A percentile compares a stretch with the other conserved stretches of the same genome.
Evolutionary conservation across 164 flowering plant species (phyloP).

Genomic region (Aristolochia contorta): DNA sequence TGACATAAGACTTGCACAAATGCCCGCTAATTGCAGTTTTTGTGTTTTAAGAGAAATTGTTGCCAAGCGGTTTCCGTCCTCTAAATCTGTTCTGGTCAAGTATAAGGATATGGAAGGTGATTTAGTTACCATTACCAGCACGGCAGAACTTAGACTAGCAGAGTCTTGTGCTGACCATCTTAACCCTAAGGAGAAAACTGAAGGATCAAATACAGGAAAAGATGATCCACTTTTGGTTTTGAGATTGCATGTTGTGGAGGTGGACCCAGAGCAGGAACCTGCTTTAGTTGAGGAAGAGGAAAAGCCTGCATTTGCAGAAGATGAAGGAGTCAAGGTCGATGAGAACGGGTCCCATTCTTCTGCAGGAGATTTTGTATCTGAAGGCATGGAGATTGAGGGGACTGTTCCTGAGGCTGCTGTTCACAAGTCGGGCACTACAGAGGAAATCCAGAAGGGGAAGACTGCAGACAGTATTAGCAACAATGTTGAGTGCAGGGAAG

Average conservation of each 20-base stretch:
- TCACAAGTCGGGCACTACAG: constrained; percentile 22
- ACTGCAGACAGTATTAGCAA: constrained; percentile 9
- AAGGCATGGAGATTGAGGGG: constrained; percentile 20
- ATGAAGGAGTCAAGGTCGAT: constrained; percentile 50
- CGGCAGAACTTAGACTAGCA: constrained; percentile 77
- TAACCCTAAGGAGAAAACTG: constrained; percentile 3
- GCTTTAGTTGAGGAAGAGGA: constrained; percentile 72
- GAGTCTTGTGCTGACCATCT: constrained; percentile 51
- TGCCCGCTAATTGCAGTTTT: constrained; percentile 80
- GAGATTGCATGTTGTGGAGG: constrained; percentile 86
- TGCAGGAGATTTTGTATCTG: constrained; percentile 38
- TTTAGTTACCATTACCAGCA: constrained; percentile 81
- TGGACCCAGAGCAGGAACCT: constrained; percentile 91
- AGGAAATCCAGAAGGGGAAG: constrained; percentile 44
- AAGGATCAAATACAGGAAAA: constrained; percentile 43
- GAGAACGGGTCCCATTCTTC: constrained; percentile 53
- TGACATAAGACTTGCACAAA: constrained; percentile 84
- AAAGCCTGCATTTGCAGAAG: constrained; percentile 13
- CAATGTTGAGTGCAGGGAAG: constrained; percentile 56
- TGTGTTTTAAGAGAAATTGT: constrained; percentile 70
- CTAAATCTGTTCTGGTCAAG: constrained; percentile 81
- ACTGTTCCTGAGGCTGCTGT: constrained; percentile 16
- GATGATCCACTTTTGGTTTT: constrained; percentile 38
- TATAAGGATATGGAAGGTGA: constrained; percentile 91
- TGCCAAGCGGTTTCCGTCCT: constrained; percentile 63